Base-by-base conservation (phyloP, 768 basidiomycete genomes). In the Boletus patriciae region DNA sequence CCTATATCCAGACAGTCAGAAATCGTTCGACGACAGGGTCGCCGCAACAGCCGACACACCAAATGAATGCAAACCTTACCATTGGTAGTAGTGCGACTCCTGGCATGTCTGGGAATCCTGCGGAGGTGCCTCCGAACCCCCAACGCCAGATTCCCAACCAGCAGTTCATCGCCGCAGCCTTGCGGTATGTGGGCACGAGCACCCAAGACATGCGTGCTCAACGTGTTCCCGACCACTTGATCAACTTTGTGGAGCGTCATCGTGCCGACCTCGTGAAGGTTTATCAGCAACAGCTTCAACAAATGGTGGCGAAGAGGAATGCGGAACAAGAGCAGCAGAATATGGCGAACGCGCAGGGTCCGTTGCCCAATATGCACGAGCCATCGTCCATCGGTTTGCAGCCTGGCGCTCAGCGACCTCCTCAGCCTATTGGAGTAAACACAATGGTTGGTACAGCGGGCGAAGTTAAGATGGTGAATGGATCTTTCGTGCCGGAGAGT, bases 191-290 rank as follows among this genome's bases (percentile, higher is more conserved):
- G 18, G 66, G 79, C 46, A 59, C 74, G 50, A 73, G 79, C 15
- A 73, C 73, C 3, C 68, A 73, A 6, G 84, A 88, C 42, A 78
- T 91, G 56, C 83, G 82, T 12, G 72, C 72, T 15, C 78, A 75
- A 40, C 77, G 77, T 15, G 68, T 87, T 9, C 71, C 75, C 6
- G 82, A 83, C 21, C 60, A 74, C 46, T 69, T 83, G 52, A 84
- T 91, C 46, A 56, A 70, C 33, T 76, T 82, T 55, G 81, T 90
- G 37, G 88, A 90, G 62, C 60, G 62, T 4, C 67, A 86, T 62
- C 82, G 88, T 40, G 1, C 62, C 6, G 59, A 62, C 56, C 72
- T 58, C 50, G 56, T 53, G 53, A 71, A 58, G 49, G 33, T 63
- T 36, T 69, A 63, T 36, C 74, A 74, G 43, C 65, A 60, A 34